Conservation (phyloP, 139 green algal genomes). For the Marvania coccoides region DNA sequence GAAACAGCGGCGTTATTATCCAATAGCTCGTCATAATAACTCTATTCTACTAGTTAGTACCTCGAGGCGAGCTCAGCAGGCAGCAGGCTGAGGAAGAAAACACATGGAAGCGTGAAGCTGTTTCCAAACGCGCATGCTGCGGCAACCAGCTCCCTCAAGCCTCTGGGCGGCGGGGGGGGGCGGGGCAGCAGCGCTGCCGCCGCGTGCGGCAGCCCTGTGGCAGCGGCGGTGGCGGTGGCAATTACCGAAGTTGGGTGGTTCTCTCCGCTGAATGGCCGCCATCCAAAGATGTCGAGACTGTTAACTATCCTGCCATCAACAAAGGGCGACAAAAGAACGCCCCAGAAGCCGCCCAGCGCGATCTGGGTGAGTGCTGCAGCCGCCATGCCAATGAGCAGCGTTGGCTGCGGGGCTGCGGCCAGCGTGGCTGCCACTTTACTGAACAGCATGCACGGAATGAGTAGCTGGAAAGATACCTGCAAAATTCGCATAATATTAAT, state of each 20-base stretch:
- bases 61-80: slow-evolving; percentile 7
- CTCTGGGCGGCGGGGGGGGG: background rate
- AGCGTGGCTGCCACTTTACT: slow-evolving; percentile 46
- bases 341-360: slow-evolving; percentile 10
- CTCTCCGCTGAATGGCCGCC: slow-evolving; percentile 12
- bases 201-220: slow-evolving; percentile 22
- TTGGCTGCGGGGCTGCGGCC: background rate
- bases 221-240: slow-evolving; percentile 20
- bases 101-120: slow-evolving; percentile 52
- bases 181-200: slow-evolving; percentile 18
- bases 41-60: slow-evolving; percentile 14
- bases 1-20: no score
- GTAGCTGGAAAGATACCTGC: slow-evolving; percentile 48
- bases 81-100: slow-evolving; percentile 51
- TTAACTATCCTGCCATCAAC: slow-evolving; percentile 3
- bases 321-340: slow-evolving; percentile 9
- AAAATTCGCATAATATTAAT: no score
- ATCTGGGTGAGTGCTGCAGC: slow-evolving; percentile 12
- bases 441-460: slow-evolving; percentile 60
- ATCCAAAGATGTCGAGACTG: background rate
- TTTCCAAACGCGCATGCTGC: slow-evolving; percentile 58
- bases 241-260: slow-evolving; percentile 9
- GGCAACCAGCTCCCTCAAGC: slow-evolving; percentile 29
- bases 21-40: no score
- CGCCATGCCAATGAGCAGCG: slow-evolving; percentile 20